A percentile compares a stretch with the other conserved stretches of the same genome.
Evolutionary conservation across 208 protist species (phyloP).

Genomic region (Plasmodiophora brassicae): DNA sequence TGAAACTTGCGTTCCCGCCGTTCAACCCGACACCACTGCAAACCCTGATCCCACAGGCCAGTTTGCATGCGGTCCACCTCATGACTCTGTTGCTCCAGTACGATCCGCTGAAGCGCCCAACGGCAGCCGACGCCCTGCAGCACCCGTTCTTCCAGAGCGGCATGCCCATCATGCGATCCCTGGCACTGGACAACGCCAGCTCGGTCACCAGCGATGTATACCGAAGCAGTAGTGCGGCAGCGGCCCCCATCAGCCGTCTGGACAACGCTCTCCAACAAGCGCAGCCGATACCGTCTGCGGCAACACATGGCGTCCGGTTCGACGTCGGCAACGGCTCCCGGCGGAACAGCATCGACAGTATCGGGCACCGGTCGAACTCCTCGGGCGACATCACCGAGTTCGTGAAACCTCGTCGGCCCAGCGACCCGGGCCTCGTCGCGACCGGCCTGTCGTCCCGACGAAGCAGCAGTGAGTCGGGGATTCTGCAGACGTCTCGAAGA

Average conservation of each 20-base stretch:
- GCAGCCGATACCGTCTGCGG: background rate
- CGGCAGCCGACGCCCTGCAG: slow-evolving; percentile 69
- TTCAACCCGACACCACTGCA: slow-evolving; percentile 66
- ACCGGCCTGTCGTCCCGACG: background rate
- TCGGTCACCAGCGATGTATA: background rate
- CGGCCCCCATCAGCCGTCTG: background rate
- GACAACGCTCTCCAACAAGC: too few relatives aligned
- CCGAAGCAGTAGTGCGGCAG: background rate
- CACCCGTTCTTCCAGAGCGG: slow-evolving; percentile 80
- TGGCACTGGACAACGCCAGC: background rate
- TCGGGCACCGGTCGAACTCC: too few relatives aligned
- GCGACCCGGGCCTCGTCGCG: background rate
- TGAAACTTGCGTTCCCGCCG: slow-evolving; percentile 87
- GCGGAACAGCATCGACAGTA: background rate
- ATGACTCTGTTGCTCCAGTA: slow-evolving; percentile 87
- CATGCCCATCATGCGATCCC: too few relatives aligned
- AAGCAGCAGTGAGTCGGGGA: background rate
- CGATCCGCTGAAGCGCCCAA: slow-evolving; percentile 88
- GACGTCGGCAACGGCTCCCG: background rate
- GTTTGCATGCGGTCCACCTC: slow-evolving; percentile 82
- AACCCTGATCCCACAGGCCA: slow-evolving; percentile 77
- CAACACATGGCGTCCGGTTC: background rate
- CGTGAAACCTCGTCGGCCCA: background rate
- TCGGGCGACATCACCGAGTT: too few relatives aligned
- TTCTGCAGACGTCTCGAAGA: background rate